These are phyloP conservation scores for Massospora cicadina DNA, from an alignment of 371 early-diverging fungal genomes.

Conservation along the genomic window DNA sequence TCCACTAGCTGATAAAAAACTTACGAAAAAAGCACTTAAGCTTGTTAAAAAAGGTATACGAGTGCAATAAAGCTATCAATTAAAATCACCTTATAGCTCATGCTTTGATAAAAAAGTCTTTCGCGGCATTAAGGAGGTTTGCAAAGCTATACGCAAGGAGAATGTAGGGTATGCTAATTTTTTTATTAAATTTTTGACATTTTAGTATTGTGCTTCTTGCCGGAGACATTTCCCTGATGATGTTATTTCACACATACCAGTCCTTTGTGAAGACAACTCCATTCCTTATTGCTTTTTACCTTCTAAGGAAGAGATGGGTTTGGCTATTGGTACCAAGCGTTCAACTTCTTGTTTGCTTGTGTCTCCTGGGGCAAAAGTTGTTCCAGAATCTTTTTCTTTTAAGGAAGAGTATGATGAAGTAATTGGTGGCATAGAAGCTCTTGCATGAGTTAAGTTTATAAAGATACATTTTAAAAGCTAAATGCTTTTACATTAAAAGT, in stretches of 20 bases:
- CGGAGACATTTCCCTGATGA: slow-evolving; percentile 96
- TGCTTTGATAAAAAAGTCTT: slow-evolving; percentile 76
- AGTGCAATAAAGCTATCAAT: not conserved
- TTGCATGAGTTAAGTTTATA: not conserved
- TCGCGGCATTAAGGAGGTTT: slow-evolving; percentile 95
- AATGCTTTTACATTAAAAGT: not conserved
- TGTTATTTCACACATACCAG: slow-evolving; percentile 93
- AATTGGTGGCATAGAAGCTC: not conserved
- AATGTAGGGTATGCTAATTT: slow-evolving; percentile 46
- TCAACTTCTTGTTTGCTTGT: slow-evolving; percentile 87
- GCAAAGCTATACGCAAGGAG: slow-evolving; percentile 88
- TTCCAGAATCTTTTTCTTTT: not conserved
- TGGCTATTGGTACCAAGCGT: slow-evolving; percentile 80
- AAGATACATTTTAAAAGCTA: not conserved
- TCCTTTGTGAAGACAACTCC: slow-evolving; percentile 89
- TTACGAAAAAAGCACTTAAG: slow-evolving; percentile 79
- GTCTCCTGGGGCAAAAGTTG: not conserved
- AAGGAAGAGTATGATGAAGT: slow-evolving; percentile 7
- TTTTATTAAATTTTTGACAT: not conserved
- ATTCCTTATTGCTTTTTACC: slow-evolving; percentile 92
- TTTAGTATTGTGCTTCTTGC: slow-evolving; percentile 74
- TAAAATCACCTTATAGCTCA: slow-evolving; percentile 34
- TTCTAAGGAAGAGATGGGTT: slow-evolving; percentile 84
- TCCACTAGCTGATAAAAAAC: slow-evolving; percentile 81
- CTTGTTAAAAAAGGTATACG: slow-evolving; percentile 75